Base-by-base conservation (phyloP, 2,329 filamentous ascomycete genomes). In the Arthrobotrys sphaeroides region DNA sequence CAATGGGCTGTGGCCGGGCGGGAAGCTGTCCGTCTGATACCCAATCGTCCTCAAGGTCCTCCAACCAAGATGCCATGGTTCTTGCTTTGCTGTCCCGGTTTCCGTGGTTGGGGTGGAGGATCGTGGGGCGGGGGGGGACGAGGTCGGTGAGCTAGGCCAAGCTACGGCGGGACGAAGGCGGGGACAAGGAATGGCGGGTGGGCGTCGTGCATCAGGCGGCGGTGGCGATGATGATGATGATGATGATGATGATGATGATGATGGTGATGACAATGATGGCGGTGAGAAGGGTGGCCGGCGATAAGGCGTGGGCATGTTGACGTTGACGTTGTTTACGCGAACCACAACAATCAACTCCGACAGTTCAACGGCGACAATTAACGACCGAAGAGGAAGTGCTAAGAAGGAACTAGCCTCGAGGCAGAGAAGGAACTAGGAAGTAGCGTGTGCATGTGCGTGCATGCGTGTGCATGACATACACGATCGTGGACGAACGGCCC, bases 1-100 rank as follows among this genome's bases (percentile, higher is more conserved):
- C 22, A 16, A 22, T 33, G 26, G 28, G 22, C 5, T 45, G 61
- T 16, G 33, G 62, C 38, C 36, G 13, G 0, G 49, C 16, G 3
- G 61, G 24, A 6, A 45, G 42, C 43, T 74, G 70, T 13, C 40
- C 62, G 12, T 74, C 62, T 13, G 62, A 45, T 49, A 62, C 38
- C 70, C 70, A 74, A 53, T 74, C 70, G 20, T 74, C 70, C 36
- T 68, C 67, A 22, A 72, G 67, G 38, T 57, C 64, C 9, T 74
- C 22, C 13, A 74, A 51, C 62, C 66, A 70, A 26, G 66, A 70
- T 7, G 66, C 66, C 66, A 70, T 70, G 6, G 6, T 16, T 60
- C 38, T 26, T n/a, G n/a, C n/a, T n/a, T n/a, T n/a, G n/a, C n/a
- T n/a, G n/a, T n/a, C n/a, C n/a, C n/a, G n/a, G n/a, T n/a, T n/a